A percentile compares a stretch with the other conserved stretches of the same genome.
These are phyloP conservation scores for Cantharellus anzutake DNA, from an alignment of 768 basidiomycete species.

Conservation along the genomic window DNA sequence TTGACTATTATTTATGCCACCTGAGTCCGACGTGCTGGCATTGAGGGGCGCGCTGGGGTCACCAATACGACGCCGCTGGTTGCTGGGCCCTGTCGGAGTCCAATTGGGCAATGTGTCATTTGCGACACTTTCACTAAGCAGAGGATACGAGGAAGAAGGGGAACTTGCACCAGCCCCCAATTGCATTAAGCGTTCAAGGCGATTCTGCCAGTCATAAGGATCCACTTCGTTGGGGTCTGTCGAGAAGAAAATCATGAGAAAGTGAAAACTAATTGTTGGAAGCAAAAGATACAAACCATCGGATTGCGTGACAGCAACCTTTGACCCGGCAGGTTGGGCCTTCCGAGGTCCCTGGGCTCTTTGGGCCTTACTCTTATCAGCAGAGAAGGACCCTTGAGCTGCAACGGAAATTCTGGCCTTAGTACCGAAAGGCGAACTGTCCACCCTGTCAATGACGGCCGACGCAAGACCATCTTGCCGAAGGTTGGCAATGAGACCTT, in stretches of 20 bases:
- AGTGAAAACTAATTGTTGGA: background rate
- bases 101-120: too few relatives aligned
- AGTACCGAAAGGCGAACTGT: constrained; percentile 52
- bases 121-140: too few relatives aligned
- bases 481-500: constrained; percentile 23
- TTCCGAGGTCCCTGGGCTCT: background rate
- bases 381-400: background rate
- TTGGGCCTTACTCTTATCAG: background rate
- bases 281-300: background rate
- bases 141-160: too few relatives aligned
- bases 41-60: too few relatives aligned
- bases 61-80: too few relatives aligned
- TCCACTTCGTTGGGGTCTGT: background rate
- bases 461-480: constrained; percentile 48
- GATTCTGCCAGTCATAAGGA: constrained; percentile 8
- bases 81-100: too few relatives aligned
- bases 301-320: background rate
- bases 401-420: background rate
- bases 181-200: background rate
- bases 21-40: too few relatives aligned
- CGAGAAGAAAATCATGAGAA: background rate
- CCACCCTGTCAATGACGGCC: constrained; percentile 69
- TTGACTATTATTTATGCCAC: too few relatives aligned
- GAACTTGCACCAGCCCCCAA: too few relatives aligned
- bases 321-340: background rate